Percentiles rank a stretch among this genome's conserved stretches.
Conservation (phyloP, 2,329 filamentous ascomycete species). For the Colletotrichum camelliae region DNA sequence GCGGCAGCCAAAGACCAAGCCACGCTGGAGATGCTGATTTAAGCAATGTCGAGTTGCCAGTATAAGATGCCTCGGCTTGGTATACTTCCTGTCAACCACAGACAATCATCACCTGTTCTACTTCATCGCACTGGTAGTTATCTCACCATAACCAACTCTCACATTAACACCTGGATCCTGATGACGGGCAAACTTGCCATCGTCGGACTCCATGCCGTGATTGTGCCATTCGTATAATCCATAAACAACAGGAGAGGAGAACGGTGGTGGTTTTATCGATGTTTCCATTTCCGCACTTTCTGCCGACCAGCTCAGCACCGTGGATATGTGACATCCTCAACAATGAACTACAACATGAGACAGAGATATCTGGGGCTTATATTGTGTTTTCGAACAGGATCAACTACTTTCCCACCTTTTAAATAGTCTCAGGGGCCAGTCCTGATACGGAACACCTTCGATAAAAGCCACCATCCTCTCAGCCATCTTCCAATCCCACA, state of each 20-base stretch:
- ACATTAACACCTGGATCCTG: background rate
- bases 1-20: background rate
- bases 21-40: too few relatives aligned
- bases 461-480: background rate
- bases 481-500: background rate
- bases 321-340: background rate
- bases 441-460: rapidly evolving
- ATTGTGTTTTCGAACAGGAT: background rate
- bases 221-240: background rate
- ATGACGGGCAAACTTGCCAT: background rate
- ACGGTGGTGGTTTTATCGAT: rapidly evolving
- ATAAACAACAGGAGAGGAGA: background rate
- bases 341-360: background rate
- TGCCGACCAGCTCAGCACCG: rapidly evolving
- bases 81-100: background rate
- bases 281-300: background rate
- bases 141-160: rapidly evolving
- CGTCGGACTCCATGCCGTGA: background rate
- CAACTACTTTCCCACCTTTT: background rate
- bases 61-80: background rate
- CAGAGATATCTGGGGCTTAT: too few relatives aligned
- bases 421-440: rapidly evolving
- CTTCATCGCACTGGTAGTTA: background rate
- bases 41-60: too few relatives aligned
- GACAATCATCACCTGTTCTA: background rate